Conservation (phyloP, 352 stramenopile genomes). For the Globisporangium orthogonon region DNA sequence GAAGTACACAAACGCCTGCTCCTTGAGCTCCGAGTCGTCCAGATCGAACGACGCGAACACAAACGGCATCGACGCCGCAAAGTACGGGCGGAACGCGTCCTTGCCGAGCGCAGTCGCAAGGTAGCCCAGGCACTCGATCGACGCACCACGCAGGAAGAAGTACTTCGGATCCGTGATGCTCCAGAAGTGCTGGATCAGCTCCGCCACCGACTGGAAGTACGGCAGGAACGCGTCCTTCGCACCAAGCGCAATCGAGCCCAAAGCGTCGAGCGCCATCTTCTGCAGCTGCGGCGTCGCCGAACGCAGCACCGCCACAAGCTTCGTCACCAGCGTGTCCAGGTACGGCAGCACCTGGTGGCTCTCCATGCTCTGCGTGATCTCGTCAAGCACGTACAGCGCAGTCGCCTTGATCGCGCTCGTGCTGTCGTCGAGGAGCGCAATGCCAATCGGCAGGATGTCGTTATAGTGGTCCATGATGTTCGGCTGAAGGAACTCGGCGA, state of each 20-base stretch:
- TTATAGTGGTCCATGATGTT: constrained; percentile 94
- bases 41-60: constrained; percentile 91
- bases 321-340: constrained; percentile 93
- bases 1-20: constrained; percentile 98
- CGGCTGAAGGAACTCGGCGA: constrained; percentile 97
- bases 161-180: constrained; percentile 89
- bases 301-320: constrained; percentile 92
- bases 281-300: constrained; percentile 90
- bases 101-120: constrained; percentile 95
- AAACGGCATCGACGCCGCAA: constrained; percentile 92
- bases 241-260: constrained; percentile 95
- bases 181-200: constrained; percentile 88
- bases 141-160: constrained; percentile 92
- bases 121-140: constrained; percentile 98
- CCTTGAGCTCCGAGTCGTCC: constrained; percentile 95
- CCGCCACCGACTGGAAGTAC: constrained; percentile 89
- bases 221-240: constrained; percentile 96
- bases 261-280: constrained; percentile 96
- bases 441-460: constrained; percentile 95
- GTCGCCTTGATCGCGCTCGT: constrained; percentile 93
- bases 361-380: constrained; percentile 98
- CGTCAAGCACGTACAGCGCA: constrained; percentile 97
- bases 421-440: constrained; percentile 92
- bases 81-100: constrained; percentile 94
- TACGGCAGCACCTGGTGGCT: constrained; percentile 92